phyloP scores from a whole-genome alignment of 2,329 filamentous ascomycete species.

The Didymellaceae sp. region DNA sequence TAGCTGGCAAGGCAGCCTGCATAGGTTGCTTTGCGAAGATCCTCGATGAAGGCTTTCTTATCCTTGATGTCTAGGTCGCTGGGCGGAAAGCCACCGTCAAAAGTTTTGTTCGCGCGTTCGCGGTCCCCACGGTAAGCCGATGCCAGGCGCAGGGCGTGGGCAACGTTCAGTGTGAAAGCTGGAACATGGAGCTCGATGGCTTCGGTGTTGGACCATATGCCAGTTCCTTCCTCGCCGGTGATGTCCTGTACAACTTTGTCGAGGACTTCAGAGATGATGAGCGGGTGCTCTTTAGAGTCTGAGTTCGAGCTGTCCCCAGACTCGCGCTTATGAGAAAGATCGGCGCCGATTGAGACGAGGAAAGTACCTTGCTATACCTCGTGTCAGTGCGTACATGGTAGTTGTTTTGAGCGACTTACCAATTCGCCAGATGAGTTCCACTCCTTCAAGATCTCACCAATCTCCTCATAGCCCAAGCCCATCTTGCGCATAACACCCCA shows the following conservation, averaged over 20 bases:
- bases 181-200: slow-evolving; percentile 68
- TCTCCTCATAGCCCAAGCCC: slow-evolving; percentile 65
- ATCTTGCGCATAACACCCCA: slow-evolving; percentile 69
- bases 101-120: slow-evolving; percentile 57
- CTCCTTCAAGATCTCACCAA: slow-evolving; percentile 63
- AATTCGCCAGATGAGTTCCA: slow-evolving; percentile 69
- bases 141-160: slow-evolving; percentile 68
- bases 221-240: slow-evolving; percentile 70
- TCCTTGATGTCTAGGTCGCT: slow-evolving; percentile 39
- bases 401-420: slow-evolving; percentile 33
- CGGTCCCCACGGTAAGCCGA: slow-evolving; percentile 67
- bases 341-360: slow-evolving; percentile 66
- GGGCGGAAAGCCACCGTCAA: slow-evolving; percentile 51
- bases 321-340: slow-evolving; percentile 64
- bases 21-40: slow-evolving; percentile 67
- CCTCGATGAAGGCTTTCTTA: slow-evolving; percentile 60
- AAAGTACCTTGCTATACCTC: slow-evolving; percentile 59
- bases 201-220: slow-evolving; percentile 69
- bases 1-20: slow-evolving; percentile 67
- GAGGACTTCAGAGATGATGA: slow-evolving; percentile 66
- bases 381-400: slow-evolving; percentile 1
- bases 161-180: slow-evolving; percentile 66
- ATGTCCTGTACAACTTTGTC: slow-evolving; percentile 77
- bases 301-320: slow-evolving; percentile 18
- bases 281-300: slow-evolving; percentile 37